phyloP scores from a whole-genome alignment of 176 grass and related monocot genomes.

The Puya raimondii region DNA sequence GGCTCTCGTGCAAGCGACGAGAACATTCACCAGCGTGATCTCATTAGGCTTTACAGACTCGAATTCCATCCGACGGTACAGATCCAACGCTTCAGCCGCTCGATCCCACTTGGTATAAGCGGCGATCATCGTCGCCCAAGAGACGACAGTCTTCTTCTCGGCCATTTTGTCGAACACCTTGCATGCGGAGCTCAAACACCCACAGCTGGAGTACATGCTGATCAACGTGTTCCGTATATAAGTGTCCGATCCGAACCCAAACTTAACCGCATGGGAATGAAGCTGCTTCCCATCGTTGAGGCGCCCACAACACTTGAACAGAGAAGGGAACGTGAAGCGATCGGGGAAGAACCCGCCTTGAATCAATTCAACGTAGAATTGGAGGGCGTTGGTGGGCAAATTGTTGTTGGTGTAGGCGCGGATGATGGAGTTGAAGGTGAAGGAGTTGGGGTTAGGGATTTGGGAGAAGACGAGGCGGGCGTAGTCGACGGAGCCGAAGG shows the following conservation, averaged over 20 bases:
- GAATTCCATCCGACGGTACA: conserved; percentile 8
- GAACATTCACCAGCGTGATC: conserved; percentile 17
- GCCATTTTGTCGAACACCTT: conserved; percentile 4
- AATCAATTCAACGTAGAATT: conserved; percentile 2
- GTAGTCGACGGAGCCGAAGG: conserved; percentile 1
- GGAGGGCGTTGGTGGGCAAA: conserved; percentile 2
- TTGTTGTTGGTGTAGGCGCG: conserved; percentile 14
- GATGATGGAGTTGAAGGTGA: conserved; percentile 17
- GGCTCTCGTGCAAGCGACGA: conserved; percentile 11
- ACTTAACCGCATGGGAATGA: conserved; percentile 13
- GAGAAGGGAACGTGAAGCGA: conserved; percentile 8
- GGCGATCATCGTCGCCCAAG: conserved; percentile 14
- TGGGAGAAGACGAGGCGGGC: conserved; percentile 7
- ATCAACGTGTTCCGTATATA: conserved; percentile 15
- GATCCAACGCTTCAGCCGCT: conserved; percentile 10
- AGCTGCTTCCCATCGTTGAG: conserved; percentile 15
- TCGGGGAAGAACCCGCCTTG: background rate
- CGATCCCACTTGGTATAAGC: conserved; percentile 15
- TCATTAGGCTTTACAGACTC: conserved; percentile 4
- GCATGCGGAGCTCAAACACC: conserved; percentile 5
- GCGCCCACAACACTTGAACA: conserved; percentile 3
- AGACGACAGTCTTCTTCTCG: conserved; percentile 10
- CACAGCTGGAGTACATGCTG: conserved; percentile 10
- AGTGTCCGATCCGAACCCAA: conserved; percentile 5
- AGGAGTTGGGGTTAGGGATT: conserved; percentile 7